Evolutionary conservation across 768 basidiomycete genomes (phyloP).

Genomic region (Chalciporus sphaerocephalus): DNA sequence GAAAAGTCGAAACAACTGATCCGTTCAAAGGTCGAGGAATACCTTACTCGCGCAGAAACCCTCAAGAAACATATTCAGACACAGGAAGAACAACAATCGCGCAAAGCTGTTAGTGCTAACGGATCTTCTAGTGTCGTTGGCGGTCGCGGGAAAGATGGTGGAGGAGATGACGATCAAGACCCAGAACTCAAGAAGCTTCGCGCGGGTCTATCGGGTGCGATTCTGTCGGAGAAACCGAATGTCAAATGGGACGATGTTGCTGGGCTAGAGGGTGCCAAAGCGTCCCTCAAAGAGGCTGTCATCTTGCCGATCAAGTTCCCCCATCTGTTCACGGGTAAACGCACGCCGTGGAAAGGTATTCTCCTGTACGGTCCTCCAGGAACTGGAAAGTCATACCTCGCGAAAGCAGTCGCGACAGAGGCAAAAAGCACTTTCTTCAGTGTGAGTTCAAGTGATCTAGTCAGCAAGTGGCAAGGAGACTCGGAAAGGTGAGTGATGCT

Average conservation of each 20-base stretch:
- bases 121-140: slow-evolving; percentile 39
- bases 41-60: slow-evolving; percentile 86
- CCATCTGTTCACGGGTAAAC: slow-evolving; percentile 96
- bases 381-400: slow-evolving; percentile 94
- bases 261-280: slow-evolving; percentile 92
- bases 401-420: slow-evolving; percentile 98
- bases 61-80: slow-evolving; percentile 76
- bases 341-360: slow-evolving; percentile 96
- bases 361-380: slow-evolving; percentile 96
- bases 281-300: slow-evolving; percentile 94
- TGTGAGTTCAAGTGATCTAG: slow-evolving; percentile 90
- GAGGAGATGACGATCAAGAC: slow-evolving; percentile 65
- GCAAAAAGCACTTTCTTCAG: slow-evolving; percentile 99
- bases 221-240: slow-evolving; percentile 90
- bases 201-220: slow-evolving; percentile 83
- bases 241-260: slow-evolving; percentile 99
- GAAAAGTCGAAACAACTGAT: slow-evolving; percentile 87
- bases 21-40: slow-evolving; percentile 83
- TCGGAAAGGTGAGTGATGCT: slow-evolving; percentile 72
- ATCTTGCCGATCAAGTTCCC: slow-evolving; percentile 99
- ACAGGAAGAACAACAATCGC: slow-evolving; percentile 54
- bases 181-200: slow-evolving; percentile 95
- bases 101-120: slow-evolving; percentile 47
- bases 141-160: slow-evolving; percentile 47
- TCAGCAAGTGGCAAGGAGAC: slow-evolving; percentile 99